These are phyloP conservation scores for Cystofilobasidium ferigula DNA, from an alignment of 768 basidiomycete species.

Conservation along the genomic window DNA sequence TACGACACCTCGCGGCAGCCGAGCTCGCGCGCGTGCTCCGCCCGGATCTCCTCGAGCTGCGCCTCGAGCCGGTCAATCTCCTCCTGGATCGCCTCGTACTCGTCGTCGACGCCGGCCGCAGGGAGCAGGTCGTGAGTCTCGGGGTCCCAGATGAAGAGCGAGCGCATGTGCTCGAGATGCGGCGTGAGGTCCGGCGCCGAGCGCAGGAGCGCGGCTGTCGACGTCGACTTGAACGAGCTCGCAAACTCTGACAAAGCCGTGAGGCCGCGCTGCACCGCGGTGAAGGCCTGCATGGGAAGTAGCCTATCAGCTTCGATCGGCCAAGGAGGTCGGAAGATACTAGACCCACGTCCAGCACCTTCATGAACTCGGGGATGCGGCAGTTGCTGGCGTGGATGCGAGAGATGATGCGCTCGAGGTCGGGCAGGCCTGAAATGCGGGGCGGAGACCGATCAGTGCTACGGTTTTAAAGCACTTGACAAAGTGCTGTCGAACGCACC, in stretches of 20 bases:
- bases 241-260: conserved; percentile 52
- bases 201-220: conserved; percentile 62
- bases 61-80: conserved; percentile 63
- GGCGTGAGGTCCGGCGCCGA: conserved; percentile 67
- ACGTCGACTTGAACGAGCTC: conserved; percentile 63
- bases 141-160: conserved; percentile 48
- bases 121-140: conserved; percentile 53
- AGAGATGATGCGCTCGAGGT: conserved; percentile 78
- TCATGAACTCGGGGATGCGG: conserved; percentile 74
- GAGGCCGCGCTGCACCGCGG: conserved; percentile 58
- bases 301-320: neutral
- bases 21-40: conserved; percentile 54
- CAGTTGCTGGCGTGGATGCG: conserved; percentile 89
- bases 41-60: conserved; percentile 56
- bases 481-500: no score
- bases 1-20: conserved; percentile 46
- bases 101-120: conserved; percentile 69
- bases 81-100: conserved; percentile 63
- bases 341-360: conserved; percentile 57
- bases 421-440: conserved; percentile 16
- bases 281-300: conserved; percentile 52
- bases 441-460: no score
- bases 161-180: conserved; percentile 60
- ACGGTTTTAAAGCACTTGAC: no score
- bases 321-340: neutral